Evolutionary conservation across 257 asterid species (phyloP).

Genomic region (Ocimum tenuiflorum): DNA sequence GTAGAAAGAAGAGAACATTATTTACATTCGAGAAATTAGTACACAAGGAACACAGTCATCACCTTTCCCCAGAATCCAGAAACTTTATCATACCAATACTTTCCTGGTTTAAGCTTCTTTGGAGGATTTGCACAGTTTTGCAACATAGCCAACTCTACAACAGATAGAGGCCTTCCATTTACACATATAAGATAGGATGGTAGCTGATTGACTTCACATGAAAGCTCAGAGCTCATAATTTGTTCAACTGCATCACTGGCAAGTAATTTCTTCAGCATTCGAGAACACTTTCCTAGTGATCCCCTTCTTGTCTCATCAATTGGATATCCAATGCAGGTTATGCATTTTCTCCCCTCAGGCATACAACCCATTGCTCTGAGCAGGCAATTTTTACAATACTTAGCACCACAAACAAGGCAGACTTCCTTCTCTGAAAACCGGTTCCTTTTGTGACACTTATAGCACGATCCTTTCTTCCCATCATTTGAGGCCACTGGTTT

Average conservation of each 20-base stretch:
- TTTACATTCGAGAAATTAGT: neutral
- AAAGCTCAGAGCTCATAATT: conserved; percentile 48
- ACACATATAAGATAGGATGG: conserved; percentile 55
- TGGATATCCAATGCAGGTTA: conserved; percentile 56
- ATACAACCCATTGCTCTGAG: conserved; percentile 90
- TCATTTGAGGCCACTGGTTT: conserved; percentile 37
- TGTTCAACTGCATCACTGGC: conserved; percentile 33
- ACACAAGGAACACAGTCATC: neutral
- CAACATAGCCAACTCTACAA: conserved; percentile 48
- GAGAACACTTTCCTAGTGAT: conserved; percentile 64
- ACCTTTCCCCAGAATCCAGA: conserved; percentile 99
- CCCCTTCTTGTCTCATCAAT: conserved; percentile 58
- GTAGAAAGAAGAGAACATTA: neutral
- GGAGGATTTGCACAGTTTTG: conserved; percentile 75
- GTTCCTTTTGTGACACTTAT: conserved; percentile 49
- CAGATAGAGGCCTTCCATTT: conserved; percentile 51
- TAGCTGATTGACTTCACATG: conserved; percentile 63
- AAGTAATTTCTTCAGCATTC: conserved; percentile 55
- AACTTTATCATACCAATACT: conserved; percentile 86
- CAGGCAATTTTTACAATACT: conserved; percentile 68
- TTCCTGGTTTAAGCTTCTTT: conserved; percentile 74
- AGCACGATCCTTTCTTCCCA: conserved; percentile 55
- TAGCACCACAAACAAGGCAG: conserved; percentile 79
- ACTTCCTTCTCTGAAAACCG: conserved; percentile 59
- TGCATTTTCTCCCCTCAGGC: conserved; percentile 94